Evolutionary conservation across 106 monocot genomes (phyloP).

Genomic region (Allium sativum): DNA sequence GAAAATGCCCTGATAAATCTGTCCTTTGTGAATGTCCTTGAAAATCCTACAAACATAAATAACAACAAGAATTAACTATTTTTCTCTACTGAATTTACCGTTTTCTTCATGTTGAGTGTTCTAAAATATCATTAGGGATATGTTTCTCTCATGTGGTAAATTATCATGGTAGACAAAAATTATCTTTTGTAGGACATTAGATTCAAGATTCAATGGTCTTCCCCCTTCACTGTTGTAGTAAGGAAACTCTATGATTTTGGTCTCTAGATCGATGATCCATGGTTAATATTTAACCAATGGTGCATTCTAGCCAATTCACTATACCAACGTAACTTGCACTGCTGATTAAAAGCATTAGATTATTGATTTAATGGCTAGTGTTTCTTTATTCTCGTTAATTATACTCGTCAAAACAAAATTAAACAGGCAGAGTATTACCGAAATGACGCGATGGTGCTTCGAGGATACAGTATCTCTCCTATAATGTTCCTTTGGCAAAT

Average conservation of each 20-base stretch:
- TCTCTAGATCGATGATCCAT: too few relatives aligned
- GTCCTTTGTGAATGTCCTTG: not conserved
- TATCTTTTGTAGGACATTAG: not conserved
- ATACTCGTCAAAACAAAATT: too few relatives aligned
- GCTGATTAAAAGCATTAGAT: too few relatives aligned
- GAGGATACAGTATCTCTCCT: slow-evolving; percentile 3
- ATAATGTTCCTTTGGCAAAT: not conserved
- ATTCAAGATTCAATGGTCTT: not conserved
- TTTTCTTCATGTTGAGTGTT: too few relatives aligned
- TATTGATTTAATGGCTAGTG: not conserved
- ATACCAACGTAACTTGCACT: too few relatives aligned
- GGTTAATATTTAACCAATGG: too few relatives aligned
- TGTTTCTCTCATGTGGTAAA: not conserved
- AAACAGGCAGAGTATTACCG: not conserved
- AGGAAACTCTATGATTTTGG: too few relatives aligned
- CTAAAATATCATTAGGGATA: not conserved
- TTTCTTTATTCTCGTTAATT: not conserved
- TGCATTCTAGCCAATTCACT: too few relatives aligned
- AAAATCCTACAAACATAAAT: not conserved
- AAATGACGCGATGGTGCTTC: not conserved
- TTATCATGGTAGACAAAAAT: not conserved
- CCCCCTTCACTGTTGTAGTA: too few relatives aligned
- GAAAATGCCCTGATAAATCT: slow-evolving; percentile 50
- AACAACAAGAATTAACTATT: not conserved
- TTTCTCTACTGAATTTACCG: not conserved